phyloP scores from a whole-genome alignment of 257 asterid genomes.

The Solanum neorickii region DNA sequence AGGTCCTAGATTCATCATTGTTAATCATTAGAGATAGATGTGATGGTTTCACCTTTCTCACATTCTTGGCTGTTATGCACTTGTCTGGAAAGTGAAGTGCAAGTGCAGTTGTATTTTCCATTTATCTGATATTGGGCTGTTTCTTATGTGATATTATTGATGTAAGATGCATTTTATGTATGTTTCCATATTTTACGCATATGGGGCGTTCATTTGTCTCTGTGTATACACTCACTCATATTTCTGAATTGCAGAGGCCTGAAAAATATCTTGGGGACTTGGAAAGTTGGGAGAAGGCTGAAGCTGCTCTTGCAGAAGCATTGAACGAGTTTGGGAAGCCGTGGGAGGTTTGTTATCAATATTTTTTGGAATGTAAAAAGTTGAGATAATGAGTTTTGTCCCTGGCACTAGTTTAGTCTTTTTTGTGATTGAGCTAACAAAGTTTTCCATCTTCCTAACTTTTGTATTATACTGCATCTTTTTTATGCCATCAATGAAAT shows the following conservation, averaged over 20 bases:
- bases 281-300: slow-evolving; percentile 81
- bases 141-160: neutral
- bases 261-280: slow-evolving; percentile 83
- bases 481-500: neutral
- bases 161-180: neutral
- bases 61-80: neutral
- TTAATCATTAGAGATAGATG: neutral
- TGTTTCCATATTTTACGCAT: neutral
- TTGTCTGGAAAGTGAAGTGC: neutral
- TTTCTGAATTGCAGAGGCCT: slow-evolving; percentile 60
- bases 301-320: slow-evolving; percentile 86
- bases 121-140: neutral
- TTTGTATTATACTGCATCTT: neutral
- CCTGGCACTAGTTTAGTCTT: neutral
- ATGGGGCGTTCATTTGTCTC: neutral
- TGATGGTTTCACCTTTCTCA: neutral
- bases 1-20: neutral
- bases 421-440: neutral
- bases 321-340: slow-evolving; percentile 81
- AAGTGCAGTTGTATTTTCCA: neutral
- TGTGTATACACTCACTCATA: neutral
- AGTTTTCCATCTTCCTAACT: neutral
- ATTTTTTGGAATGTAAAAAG: neutral
- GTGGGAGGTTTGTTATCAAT: slow-evolving; percentile 68
- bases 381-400: neutral